phyloP scores from a whole-genome alignment of 768 basidiomycete species.

The Tremella yokohamensis region DNA sequence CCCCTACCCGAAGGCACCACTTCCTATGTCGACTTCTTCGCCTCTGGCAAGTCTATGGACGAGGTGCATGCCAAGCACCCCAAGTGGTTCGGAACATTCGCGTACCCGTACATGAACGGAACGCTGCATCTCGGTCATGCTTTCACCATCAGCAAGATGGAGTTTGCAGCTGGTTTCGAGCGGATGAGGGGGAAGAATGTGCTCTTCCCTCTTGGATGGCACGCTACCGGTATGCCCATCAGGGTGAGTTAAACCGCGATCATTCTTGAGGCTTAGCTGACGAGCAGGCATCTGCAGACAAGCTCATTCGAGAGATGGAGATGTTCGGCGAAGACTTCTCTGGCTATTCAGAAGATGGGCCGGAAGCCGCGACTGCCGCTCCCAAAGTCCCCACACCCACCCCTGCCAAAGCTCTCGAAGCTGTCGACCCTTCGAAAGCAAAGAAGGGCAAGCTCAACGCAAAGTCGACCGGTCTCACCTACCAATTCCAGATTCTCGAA shows the following conservation, averaged over 20 bases:
- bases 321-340: slow-evolving; percentile 90
- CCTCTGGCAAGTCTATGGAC: slow-evolving; percentile 59
- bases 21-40: slow-evolving; percentile 52
- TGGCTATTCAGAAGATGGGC: slow-evolving; percentile 55
- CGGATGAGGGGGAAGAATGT: slow-evolving; percentile 90
- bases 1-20: slow-evolving; percentile 57
- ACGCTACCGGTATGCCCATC: slow-evolving; percentile 98
- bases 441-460: slow-evolving; percentile 94
- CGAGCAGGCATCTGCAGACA: slow-evolving; percentile 85
- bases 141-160: slow-evolving; percentile 96
- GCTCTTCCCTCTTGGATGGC: slow-evolving; percentile 95
- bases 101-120: slow-evolving; percentile 98
- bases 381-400: slow-evolving; percentile 49
- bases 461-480: slow-evolving; percentile 87
- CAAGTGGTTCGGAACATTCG: slow-evolving; percentile 97
- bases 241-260: slow-evolving; percentile 63
- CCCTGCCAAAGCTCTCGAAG: slow-evolving; percentile 46
- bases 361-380: slow-evolving; percentile 53
- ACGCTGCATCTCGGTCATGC: slow-evolving; percentile 94
- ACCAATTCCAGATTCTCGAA: slow-evolving; percentile 99
- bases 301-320: slow-evolving; percentile 94
- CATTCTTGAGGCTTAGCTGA: no score
- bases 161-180: slow-evolving; percentile 92
- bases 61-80: slow-evolving; percentile 74
- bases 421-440: slow-evolving; percentile 60